Conservation (phyloP, 768 basidiomycete species). For the Stropharia rugosoannulata region DNA sequence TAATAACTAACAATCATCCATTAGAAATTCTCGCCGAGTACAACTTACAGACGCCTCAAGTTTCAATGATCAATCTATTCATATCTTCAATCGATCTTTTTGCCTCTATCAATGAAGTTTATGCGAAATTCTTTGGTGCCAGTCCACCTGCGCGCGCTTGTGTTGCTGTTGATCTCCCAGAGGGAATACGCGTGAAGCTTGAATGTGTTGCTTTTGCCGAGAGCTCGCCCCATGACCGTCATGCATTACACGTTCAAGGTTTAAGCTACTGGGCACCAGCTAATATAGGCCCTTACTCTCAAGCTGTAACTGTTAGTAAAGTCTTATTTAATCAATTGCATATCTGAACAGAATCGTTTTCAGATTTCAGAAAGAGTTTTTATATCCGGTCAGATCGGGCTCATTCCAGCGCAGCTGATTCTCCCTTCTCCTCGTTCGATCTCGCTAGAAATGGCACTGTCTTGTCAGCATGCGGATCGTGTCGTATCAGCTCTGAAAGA, state of each 20-base stretch:
- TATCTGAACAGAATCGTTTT: conserved; percentile 1
- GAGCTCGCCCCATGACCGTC: conserved; percentile 41
- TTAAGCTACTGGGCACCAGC: conserved; percentile 99
- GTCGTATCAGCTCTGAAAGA: conserved; percentile 60
- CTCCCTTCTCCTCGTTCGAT: conserved; percentile 63
- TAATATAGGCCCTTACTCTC: conserved; percentile 98
- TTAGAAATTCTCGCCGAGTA: conserved; percentile 53
- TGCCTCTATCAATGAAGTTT: conserved; percentile 71
- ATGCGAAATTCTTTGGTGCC: conserved; percentile 79
- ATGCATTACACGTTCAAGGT: conserved; percentile 90
- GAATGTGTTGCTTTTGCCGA: conserved; percentile 80
- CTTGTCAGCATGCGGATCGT: conserved; percentile 77
- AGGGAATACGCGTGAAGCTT: conserved; percentile 55
- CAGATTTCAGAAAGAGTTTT: conserved; percentile 79
- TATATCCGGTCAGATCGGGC: conserved; percentile 93
- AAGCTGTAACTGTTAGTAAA: conserved; percentile 73
- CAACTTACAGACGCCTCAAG: conserved; percentile 52
- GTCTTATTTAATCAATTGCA: neutral
- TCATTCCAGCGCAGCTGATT: conserved; percentile 71
- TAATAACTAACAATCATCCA: neutral
- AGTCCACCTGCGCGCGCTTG: conserved; percentile 97
- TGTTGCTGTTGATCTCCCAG: conserved; percentile 74
- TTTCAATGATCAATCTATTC: conserved; percentile 78
- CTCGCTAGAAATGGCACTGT: conserved; percentile 66
- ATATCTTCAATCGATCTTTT: conserved; percentile 85